Evolutionary conservation across 768 basidiomycete species (phyloP).

Genomic region (Leccinum longicurvipes): DNA sequence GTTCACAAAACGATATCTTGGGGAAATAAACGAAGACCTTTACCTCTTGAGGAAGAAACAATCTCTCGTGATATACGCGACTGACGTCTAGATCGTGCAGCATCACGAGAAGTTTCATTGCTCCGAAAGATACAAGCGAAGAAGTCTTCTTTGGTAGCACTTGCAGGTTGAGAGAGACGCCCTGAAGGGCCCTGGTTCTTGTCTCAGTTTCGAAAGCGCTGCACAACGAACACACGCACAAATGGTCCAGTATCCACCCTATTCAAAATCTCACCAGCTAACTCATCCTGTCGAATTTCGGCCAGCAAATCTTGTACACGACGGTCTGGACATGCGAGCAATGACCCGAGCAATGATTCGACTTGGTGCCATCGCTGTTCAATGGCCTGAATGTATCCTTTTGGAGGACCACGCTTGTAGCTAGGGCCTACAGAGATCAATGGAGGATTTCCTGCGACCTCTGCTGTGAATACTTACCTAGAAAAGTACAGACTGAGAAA

Average conservation of each 20-base stretch:
- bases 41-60: constrained; percentile 68
- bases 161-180: constrained; percentile 55
- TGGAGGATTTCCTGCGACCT: not conserved
- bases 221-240: constrained; percentile 38
- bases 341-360: constrained; percentile 81
- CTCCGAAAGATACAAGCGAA: constrained; percentile 70
- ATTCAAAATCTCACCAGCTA: constrained; percentile 72
- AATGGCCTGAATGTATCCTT: constrained; percentile 91
- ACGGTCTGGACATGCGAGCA: constrained; percentile 69
- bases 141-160: constrained; percentile 73
- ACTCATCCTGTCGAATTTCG: constrained; percentile 66
- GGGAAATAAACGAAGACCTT: constrained; percentile 4
- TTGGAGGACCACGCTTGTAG: constrained; percentile 81
- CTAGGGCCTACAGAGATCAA: constrained; percentile 53
- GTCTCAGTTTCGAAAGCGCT: constrained; percentile 4
- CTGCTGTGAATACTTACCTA: constrained; percentile 38
- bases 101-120: constrained; percentile 51
- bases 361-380: constrained; percentile 91
- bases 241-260: constrained; percentile 81
- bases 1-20: constrained; percentile 5
- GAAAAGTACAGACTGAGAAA: constrained; percentile 59
- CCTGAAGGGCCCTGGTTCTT: constrained; percentile 62
- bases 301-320: constrained; percentile 59
- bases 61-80: constrained; percentile 77
- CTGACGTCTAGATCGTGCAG: constrained; percentile 63